Base-by-base conservation (phyloP, 176 grass and related monocot genomes). In the Ananas comosus region DNA sequence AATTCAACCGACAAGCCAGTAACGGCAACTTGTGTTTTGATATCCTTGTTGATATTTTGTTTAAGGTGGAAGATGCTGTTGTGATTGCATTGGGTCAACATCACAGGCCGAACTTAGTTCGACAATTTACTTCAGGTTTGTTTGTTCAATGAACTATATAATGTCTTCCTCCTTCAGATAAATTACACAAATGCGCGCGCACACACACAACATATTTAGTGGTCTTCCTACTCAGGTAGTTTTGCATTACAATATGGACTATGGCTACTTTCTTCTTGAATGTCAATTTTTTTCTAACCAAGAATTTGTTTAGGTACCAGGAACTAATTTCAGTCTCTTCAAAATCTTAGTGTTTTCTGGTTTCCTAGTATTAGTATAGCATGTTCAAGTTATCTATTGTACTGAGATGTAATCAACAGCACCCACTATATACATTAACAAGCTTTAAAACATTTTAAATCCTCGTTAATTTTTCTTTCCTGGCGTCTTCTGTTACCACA, bases 61-160 rank as follows among this genome's bases (percentile, higher is more conserved):
- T 75, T 48, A 76, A 99, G 95, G 95, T 94, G 66, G 95, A 99
- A 79, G 90, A 91, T 91, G 90, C 95, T 70, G 80, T 99, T 79
- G 87, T 94, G 64, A 77, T 99, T 91, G 84, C 95, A 65, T 82
- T 99, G 58, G 90, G 87, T 64, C 95, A 99, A 76, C 85, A 91
- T 56, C 80, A 90, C 24, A 78, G 90, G 73, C 87, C 95, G 64
- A 94, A 84, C 78, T 86, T 99, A 77, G 73, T 85, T 86, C 90
- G 85, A 57, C 95, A 99, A 79, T 88, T 94, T 72, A 90, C 83
- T 76, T 94, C 95, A 91, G 95, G 95, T 99, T 80, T 82, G 78
- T 12, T 48, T 25, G 11, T 58, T 64, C 72, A 50, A 11, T 2
- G 57, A 10, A 11, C 3, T 18, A 59, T 72, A 14, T 23, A 42